Evolutionary conservation across 306 rosid species (phyloP).

Genomic region (Trifolium fragiferum): DNA sequence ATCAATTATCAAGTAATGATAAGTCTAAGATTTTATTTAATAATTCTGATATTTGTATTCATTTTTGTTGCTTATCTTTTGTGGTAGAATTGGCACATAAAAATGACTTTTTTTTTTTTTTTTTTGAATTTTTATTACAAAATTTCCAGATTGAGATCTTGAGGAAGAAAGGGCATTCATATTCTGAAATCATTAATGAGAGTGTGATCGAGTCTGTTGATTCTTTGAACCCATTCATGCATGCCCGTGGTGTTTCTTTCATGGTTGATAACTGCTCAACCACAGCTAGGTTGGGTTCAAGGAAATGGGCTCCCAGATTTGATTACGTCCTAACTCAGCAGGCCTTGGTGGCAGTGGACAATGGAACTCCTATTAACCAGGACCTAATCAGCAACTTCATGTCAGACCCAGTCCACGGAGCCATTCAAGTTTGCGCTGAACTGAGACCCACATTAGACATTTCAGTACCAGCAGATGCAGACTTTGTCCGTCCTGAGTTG

Average conservation of each 20-base stretch:
- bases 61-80: slow-evolving; percentile 17
- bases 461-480: slow-evolving; percentile 88
- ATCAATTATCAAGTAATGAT: not conserved
- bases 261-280: slow-evolving; percentile 99
- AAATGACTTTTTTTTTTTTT: slow-evolving; percentile 3
- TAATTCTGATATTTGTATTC: not conserved
- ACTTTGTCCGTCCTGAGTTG: slow-evolving; percentile 95
- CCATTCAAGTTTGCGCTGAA: slow-evolving; percentile 85
- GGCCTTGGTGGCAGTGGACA: slow-evolving; percentile 92
- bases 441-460: slow-evolving; percentile 95
- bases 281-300: slow-evolving; percentile 97
- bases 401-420: slow-evolving; percentile 93
- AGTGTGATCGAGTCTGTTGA: slow-evolving; percentile 96
- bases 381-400: slow-evolving; percentile 92
- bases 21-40: not conserved
- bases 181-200: slow-evolving; percentile 94
- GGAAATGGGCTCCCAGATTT: slow-evolving; percentile 98
- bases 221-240: slow-evolving; percentile 98
- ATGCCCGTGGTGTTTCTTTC: slow-evolving; percentile 98
- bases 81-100: not conserved
- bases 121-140: not conserved
- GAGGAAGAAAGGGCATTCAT: slow-evolving; percentile 97
- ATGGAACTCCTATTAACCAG: slow-evolving; percentile 63
- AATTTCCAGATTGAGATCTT: slow-evolving; percentile 81
- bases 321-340: slow-evolving; percentile 91